A percentile compares a stretch with the other conserved stretches of the same genome.
phyloP scores from a whole-genome alignment of 2,329 filamentous ascomycete species.

The Ophiosphaerella korrae region DNA sequence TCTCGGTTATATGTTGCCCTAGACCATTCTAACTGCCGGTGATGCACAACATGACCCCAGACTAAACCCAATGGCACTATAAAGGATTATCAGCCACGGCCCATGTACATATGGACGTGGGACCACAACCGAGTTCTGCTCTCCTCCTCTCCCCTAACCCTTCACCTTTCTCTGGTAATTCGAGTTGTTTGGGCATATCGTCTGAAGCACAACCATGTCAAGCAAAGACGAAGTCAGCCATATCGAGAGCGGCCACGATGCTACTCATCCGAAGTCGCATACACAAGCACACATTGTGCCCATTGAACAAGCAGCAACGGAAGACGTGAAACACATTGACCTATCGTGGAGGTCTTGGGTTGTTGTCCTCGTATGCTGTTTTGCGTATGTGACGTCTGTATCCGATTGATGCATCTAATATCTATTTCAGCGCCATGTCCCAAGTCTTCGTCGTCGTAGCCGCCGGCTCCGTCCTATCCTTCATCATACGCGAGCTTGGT shows the following conservation, averaged over 20 bases:
- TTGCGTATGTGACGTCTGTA: conserved; percentile 36
- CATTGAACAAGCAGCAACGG: conserved; percentile 35
- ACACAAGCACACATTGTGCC: conserved; percentile 25
- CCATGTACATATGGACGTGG: not conserved
- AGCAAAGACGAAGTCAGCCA: conserved; percentile 20
- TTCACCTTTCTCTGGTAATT: not conserved
- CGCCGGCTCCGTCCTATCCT: conserved; percentile 61
- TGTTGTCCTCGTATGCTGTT: conserved; percentile 58
- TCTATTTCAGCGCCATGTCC: conserved; percentile 49
- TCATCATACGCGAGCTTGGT: conserved; percentile 61
- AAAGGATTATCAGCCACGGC: not conserved
- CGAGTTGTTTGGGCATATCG: not conserved
- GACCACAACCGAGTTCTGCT: not conserved
- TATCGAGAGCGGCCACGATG: conserved; percentile 16
- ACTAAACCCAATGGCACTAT: not conserved
- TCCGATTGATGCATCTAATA: conserved; percentile 10
- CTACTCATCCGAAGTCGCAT: conserved; percentile 7
- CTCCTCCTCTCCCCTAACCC: not conserved
- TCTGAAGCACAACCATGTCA: conserved; percentile 17
- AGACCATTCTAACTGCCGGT: conserved; percentile 17
- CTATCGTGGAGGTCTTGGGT: conserved; percentile 63
- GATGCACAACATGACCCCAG: conserved; percentile 6
- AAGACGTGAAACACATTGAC: conserved; percentile 49
- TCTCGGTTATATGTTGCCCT: not conserved
- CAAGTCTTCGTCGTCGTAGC: conserved; percentile 63